Evolutionary conservation across 2,329 filamentous ascomycete genomes (phyloP).

Genomic region (Lecanicillium sp.): DNA sequence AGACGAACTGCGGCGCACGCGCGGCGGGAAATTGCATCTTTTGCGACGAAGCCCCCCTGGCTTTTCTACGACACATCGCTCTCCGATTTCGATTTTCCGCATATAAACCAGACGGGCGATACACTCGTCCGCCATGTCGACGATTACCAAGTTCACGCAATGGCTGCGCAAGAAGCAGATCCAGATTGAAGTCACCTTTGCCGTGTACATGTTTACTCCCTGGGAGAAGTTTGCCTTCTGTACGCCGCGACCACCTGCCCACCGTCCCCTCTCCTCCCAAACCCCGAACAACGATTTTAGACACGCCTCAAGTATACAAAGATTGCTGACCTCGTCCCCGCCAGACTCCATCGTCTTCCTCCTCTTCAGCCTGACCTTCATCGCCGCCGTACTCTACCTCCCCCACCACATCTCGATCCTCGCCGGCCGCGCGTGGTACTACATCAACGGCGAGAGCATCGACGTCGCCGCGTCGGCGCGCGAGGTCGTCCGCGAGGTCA

Average conservation of each 20-base stretch:
- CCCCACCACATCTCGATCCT: conserved; percentile 84
- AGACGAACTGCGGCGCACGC: no score
- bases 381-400: conserved; percentile 86
- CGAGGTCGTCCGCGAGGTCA: conserved; percentile 23
- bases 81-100: neutral
- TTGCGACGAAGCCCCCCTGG: no score
- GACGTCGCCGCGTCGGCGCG: conserved; percentile 35
- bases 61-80: no score
- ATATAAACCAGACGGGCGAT: neutral
- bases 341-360: conserved; percentile 88
- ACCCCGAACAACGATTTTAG: no score
- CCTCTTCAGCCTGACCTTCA: conserved; percentile 76
- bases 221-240: conserved; percentile 97
- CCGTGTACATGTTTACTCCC: conserved; percentile 93
- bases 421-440: conserved; percentile 84
- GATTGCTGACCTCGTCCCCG: conserved; percentile 67
- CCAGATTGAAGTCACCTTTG: conserved; percentile 96
- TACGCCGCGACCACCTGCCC: conserved; percentile 41
- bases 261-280: neutral
- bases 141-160: conserved; percentile 55
- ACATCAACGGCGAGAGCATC: conserved; percentile 76
- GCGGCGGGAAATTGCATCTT: no score
- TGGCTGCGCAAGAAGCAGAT: conserved; percentile 95
- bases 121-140: conserved; percentile 24
- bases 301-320: no score